Percentiles rank a stretch among this genome's conserved stretches.
Conservation (phyloP, 2,329 filamentous ascomycete genomes). For the Drechslera avenae region DNA sequence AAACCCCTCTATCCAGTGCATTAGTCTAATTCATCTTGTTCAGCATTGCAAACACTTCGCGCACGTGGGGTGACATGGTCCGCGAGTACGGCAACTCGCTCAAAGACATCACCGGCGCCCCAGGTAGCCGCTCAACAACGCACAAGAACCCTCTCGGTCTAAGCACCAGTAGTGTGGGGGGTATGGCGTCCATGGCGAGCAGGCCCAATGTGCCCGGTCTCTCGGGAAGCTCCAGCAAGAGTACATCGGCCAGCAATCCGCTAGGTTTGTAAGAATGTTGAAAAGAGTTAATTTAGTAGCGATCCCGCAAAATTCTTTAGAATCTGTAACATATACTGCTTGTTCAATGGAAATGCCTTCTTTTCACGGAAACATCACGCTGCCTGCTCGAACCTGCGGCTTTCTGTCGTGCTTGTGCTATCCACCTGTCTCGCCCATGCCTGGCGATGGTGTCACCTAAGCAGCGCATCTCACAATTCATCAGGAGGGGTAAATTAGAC, state of each 20-base stretch:
- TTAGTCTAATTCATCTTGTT: background rate
- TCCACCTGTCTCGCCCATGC: no score
- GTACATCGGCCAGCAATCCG: constrained; percentile 49
- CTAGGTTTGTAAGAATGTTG: constrained; percentile 43
- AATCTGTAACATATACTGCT: no score
- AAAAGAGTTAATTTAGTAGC: no score
- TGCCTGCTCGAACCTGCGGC: no score
- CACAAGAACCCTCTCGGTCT: constrained; percentile 55
- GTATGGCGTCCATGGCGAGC: constrained; percentile 32
- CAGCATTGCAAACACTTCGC: constrained; percentile 53
- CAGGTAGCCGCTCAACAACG: constrained; percentile 51
- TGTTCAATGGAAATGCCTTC: no score
- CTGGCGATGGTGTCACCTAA: no score
- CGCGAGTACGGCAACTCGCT: constrained; percentile 57
- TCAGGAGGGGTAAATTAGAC: no score
- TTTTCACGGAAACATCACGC: no score
- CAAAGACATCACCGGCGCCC: constrained; percentile 55
- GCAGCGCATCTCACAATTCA: no score
- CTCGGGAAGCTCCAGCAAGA: constrained; percentile 27
- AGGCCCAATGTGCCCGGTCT: constrained; percentile 18
- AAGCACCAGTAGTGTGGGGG: constrained; percentile 38
- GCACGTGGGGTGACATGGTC: constrained; percentile 55
- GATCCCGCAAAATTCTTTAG: no score
- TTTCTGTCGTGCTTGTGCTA: no score
- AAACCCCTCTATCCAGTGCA: no score